A percentile compares a stretch with the other conserved stretches of the same genome.
These are phyloP conservation scores for Cyphellophora europaea DNA, from an alignment of 2,329 filamentous ascomycete genomes.

Conservation along the genomic window DNA sequence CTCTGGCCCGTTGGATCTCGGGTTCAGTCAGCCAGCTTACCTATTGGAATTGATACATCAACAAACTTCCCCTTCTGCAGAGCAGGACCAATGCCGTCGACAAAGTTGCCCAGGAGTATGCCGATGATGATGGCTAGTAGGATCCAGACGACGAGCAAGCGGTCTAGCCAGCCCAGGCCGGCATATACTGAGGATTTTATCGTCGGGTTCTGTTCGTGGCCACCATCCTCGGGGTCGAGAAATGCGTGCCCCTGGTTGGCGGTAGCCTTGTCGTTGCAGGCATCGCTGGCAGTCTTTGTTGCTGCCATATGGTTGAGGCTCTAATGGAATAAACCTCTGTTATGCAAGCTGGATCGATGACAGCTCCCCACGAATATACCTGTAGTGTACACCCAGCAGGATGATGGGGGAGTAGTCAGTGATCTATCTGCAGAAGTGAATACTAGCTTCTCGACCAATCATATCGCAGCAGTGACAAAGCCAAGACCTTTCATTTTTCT, in stretches of 20 bases:
- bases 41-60: slow-evolving; percentile 58
- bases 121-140: slow-evolving; percentile 67
- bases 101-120: slow-evolving; percentile 67
- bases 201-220: not conserved
- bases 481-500: too few species aligned
- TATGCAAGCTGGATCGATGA: not conserved
- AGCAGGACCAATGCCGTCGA: slow-evolving; percentile 50
- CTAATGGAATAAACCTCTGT: too few species aligned
- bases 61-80: slow-evolving; percentile 65
- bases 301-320: too few species aligned
- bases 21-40: slow-evolving; percentile 27
- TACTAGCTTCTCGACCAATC: not conserved
- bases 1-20: slow-evolving; percentile 1
- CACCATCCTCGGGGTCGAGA: slow-evolving; percentile 1
- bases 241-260: not conserved
- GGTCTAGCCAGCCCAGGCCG: slow-evolving; percentile 50
- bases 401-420: not conserved
- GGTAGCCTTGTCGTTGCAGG: not conserved
- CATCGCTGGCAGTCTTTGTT: not conserved
- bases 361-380: not conserved
- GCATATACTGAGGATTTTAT: slow-evolving; percentile 27
- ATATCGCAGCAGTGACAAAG: not conserved
- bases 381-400: not conserved
- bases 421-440: too few species aligned
- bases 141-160: slow-evolving; percentile 62